Evolutionary conservation across 805 yeast genomes (phyloP).

Genomic region (Ogataea siamensis): DNA sequence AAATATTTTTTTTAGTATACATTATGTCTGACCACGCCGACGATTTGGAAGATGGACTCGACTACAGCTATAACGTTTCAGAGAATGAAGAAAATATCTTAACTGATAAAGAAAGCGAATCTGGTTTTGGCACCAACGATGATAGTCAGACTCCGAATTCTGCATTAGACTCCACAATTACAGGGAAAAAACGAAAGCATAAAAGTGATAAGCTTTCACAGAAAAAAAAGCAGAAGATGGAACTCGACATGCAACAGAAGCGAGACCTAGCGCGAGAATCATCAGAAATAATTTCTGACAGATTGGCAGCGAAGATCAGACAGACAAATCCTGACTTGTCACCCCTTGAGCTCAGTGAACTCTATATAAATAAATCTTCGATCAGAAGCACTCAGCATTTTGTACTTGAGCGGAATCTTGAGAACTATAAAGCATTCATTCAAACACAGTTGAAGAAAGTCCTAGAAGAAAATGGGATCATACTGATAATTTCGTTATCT

Average conservation of each 20-base stretch:
- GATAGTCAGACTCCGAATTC: too few species aligned
- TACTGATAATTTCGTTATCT: constrained; percentile 63
- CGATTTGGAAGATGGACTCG: constrained; percentile 19
- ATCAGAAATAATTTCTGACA: constrained; percentile 65
- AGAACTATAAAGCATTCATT: constrained; percentile 55
- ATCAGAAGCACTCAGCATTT: constrained; percentile 64
- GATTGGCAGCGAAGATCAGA: constrained; percentile 59
- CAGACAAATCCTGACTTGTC: constrained; percentile 64
- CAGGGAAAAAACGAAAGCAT: constrained; percentile 31
- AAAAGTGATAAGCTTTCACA: constrained; percentile 48
- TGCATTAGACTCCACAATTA: too few species aligned
- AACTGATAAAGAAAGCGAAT: too few species aligned
- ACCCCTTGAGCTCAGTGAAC: constrained; percentile 69
- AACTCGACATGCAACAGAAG: constrained; percentile 60
- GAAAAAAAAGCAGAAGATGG: constrained; percentile 67
- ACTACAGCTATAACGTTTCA: constrained; percentile 63
- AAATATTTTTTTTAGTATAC: neutral
- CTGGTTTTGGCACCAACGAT: too few species aligned
- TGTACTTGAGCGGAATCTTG: constrained; percentile 50
- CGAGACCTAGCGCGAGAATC: constrained; percentile 50
- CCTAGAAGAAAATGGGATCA: constrained; percentile 43
- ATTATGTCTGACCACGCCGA: constrained; percentile 42
- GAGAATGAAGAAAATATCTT: constrained; percentile 33
- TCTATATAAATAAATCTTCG: constrained; percentile 51
- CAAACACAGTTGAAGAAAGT: constrained; percentile 46